Evolutionary conservation across 345 rosid species (phyloP), one percentile per base, ranked within the genome.

Genomic region (Populus davidiana): DNA sequence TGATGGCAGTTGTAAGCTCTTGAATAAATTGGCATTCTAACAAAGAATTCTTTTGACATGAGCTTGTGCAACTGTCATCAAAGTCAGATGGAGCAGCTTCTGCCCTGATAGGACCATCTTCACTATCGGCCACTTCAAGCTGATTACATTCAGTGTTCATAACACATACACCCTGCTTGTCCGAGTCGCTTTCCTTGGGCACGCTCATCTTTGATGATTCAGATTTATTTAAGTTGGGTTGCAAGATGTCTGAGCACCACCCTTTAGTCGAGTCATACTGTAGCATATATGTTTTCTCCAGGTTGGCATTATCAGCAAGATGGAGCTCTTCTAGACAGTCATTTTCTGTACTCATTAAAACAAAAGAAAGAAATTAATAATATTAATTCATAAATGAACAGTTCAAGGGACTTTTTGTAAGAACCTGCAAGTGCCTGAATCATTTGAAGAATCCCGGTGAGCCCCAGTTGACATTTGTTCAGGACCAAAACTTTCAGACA

Each of bases 41-140:
- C 72, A 83, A 81, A 14, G 88, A 75, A 36, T 84, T 85, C 71
- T 81, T 86, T 36, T 77, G 82, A 29, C 74, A 86, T 1, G 92
- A 88, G 80, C 96, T 88, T 49, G 87, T 70, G 77, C 87, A 86
- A 69, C 88, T 83, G 56, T 84, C 85, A 33, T 88, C 75, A 6
- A 85, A 44, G 49, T 83, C 88, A 4, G 85, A 85, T 36, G 78
- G 87, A 71, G 52, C 80, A 41, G 81, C 83, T 77, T 83, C 89
- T 64, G 16, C 77, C 70, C 52, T 76, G 12, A 23, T 63, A 56
- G 81, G 72, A 16, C 86, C 86, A 76, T 96, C 99, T 87, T 93
- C 95, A 68, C 98, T 96, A 75, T 92, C 99, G 33, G 97, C 93
- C 73, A 96, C 97, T 89, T 90, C 92, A 9, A 93, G 90, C 63